Percentiles rank a stretch among this genome's conserved stretches.
Evolutionary conservation across 164 flowering plant species (phyloP).

Genomic region (Aristolochia fimbriata): DNA sequence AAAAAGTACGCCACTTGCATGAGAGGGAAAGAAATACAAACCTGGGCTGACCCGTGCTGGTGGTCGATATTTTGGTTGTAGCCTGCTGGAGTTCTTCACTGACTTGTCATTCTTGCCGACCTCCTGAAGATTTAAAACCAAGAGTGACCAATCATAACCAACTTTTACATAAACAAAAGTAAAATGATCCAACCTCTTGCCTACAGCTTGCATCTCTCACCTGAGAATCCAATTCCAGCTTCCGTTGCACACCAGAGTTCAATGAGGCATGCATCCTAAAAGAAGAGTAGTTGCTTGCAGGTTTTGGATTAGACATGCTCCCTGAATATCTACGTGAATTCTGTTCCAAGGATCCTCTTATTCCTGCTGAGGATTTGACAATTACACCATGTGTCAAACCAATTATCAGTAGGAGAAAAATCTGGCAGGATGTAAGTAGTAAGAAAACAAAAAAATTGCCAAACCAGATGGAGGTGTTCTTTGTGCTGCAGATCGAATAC

Average conservation of each 20-base stretch:
- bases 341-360: slow-evolving; percentile 8
- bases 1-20: no score
- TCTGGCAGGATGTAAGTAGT: not conserved
- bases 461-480: slow-evolving; percentile 87
- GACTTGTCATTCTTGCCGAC: slow-evolving; percentile 34
- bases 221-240: slow-evolving; percentile 59
- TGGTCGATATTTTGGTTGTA: slow-evolving; percentile 57
- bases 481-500: slow-evolving; percentile 34
- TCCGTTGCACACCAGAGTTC: slow-evolving; percentile 62
- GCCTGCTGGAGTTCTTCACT: slow-evolving; percentile 24
- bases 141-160: not conserved
- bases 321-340: not conserved
- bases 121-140: slow-evolving; percentile 23
- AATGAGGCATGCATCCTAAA: slow-evolving; percentile 34
- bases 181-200: not conserved
- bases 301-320: slow-evolving; percentile 31
- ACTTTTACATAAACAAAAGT: not conserved
- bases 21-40: no score
- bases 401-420: not conserved
- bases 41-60: slow-evolving; percentile 16
- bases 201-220: slow-evolving; percentile 13
- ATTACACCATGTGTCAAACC: not conserved
- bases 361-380: slow-evolving; percentile 5
- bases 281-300: slow-evolving; percentile 26
- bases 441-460: slow-evolving; percentile 4